Conservation (phyloP, 2,329 filamentous ascomycete genomes). For the Monilinia fructicola region DNA sequence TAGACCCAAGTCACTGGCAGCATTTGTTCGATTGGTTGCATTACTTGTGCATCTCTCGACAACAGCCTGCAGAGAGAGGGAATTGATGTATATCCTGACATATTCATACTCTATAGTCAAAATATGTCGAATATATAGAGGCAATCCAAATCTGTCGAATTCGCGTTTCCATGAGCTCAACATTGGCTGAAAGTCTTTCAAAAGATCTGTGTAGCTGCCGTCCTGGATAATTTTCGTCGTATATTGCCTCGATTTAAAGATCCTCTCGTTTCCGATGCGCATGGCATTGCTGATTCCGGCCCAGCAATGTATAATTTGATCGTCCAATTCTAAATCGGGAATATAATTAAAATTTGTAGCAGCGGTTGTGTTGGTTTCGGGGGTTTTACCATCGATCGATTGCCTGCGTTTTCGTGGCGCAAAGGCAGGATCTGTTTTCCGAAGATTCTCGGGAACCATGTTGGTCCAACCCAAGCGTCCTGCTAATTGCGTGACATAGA, state of each 20-base stretch:
- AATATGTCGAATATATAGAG: constrained; percentile 68
- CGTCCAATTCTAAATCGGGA: constrained; percentile 64
- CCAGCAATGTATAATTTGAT: constrained; percentile 83
- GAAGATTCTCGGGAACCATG: constrained; percentile 75
- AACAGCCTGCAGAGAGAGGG: constrained; percentile 87
- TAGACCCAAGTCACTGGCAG: constrained; percentile 41
- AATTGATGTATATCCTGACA: constrained; percentile 91
- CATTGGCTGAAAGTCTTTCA: constrained; percentile 79
- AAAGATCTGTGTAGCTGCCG: constrained; percentile 76
- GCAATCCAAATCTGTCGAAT: constrained; percentile 74
- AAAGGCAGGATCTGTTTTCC: constrained; percentile 57
- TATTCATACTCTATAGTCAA: constrained; percentile 95
- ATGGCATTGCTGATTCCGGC: constrained; percentile 89
- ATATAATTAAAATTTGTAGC: constrained; percentile 65
- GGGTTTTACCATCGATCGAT: constrained; percentile 57
- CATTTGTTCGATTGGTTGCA: constrained; percentile 48
- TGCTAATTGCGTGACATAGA: constrained; percentile 92
- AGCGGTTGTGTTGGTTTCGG: constrained; percentile 57
- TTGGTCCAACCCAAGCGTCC: constrained; percentile 89
- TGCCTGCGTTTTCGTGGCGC: constrained; percentile 43
- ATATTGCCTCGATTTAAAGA: constrained; percentile 84
- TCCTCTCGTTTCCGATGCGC: constrained; percentile 82
- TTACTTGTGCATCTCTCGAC: constrained; percentile 88
- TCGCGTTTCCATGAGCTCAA: constrained; percentile 76
- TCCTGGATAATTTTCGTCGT: constrained; percentile 87